Conservation (phyloP, 352 stramenopile species). For the Pilasporangium apinafurcum region DNA sequence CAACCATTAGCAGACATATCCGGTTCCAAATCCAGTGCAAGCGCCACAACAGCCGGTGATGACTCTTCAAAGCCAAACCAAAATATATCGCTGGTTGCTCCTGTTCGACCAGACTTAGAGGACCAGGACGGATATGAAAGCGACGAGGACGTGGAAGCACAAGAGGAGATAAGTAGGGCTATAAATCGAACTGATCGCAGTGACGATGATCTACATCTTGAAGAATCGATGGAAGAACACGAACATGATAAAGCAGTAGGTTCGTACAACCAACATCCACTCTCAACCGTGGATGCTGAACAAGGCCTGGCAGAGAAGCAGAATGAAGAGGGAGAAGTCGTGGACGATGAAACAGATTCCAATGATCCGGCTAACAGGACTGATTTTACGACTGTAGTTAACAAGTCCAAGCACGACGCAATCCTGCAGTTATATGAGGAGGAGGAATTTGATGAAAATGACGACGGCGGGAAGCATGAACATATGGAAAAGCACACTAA, state of each 20-base stretch:
- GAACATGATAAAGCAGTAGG: not conserved
- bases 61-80: too few relatives aligned
- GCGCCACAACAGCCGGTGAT: too few relatives aligned
- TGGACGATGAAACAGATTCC: not conserved
- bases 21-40: too few relatives aligned
- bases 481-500: not conserved
- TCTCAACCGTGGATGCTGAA: not conserved
- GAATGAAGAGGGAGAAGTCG: not conserved
- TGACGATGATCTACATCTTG: not conserved
- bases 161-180: too few relatives aligned
- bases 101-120: too few relatives aligned
- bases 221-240: not conserved
- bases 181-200: too few relatives aligned
- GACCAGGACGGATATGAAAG: not conserved
- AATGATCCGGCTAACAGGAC: not conserved
- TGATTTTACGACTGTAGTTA: not conserved
- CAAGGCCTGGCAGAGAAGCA: not conserved
- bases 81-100: too few relatives aligned
- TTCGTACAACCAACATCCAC: not conserved
- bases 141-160: too few relatives aligned
- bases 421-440: conserved; percentile 18
- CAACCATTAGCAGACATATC: too few relatives aligned
- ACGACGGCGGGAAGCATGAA: too few relatives aligned
- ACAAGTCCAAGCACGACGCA: not conserved
- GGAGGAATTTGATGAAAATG: conserved; percentile 22